A percentile compares a stretch with the other conserved stretches of the same genome.
Evolutionary conservation across 208 protist species (phyloP).

Genomic region (Leishmania guyanensis): DNA sequence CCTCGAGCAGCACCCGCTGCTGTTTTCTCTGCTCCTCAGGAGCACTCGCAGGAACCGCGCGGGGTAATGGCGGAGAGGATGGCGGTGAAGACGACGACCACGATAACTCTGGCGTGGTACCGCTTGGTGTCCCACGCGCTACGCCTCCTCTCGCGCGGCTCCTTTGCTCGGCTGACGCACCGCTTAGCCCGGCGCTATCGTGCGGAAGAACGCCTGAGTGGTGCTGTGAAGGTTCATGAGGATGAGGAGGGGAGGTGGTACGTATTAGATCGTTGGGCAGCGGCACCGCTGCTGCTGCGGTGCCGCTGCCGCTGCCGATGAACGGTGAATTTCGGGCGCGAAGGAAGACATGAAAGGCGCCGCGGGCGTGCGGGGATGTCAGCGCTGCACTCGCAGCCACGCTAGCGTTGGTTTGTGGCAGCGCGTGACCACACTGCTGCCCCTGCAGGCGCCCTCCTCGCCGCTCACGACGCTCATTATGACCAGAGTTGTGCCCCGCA

Average conservation of each 20-base stretch:
- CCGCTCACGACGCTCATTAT: not conserved
- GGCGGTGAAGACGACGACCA: not conserved
- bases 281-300: not conserved
- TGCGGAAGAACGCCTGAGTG: no score
- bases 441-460: not conserved
- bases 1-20: not conserved
- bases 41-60: not conserved
- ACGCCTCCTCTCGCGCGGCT: not conserved
- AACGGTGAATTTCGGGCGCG: slow-evolving; percentile 22
- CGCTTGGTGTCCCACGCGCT: not conserved
- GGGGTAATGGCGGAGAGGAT: not conserved
- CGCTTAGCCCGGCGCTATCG: not conserved
- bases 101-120: not conserved
- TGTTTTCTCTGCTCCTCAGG: not conserved
- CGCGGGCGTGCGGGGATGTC: not conserved
- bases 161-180: not conserved
- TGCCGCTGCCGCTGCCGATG: not conserved
- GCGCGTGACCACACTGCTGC: not conserved
- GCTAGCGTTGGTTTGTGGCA: not conserved
- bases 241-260: not conserved
- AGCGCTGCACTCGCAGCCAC: not conserved
- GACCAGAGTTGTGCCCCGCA: not conserved
- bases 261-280: not conserved
- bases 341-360: slow-evolving; percentile 26
- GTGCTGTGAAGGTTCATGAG: not conserved